phyloP scores from a whole-genome alignment of 139 green algal genomes.

The Micromonas commoda region DNA sequence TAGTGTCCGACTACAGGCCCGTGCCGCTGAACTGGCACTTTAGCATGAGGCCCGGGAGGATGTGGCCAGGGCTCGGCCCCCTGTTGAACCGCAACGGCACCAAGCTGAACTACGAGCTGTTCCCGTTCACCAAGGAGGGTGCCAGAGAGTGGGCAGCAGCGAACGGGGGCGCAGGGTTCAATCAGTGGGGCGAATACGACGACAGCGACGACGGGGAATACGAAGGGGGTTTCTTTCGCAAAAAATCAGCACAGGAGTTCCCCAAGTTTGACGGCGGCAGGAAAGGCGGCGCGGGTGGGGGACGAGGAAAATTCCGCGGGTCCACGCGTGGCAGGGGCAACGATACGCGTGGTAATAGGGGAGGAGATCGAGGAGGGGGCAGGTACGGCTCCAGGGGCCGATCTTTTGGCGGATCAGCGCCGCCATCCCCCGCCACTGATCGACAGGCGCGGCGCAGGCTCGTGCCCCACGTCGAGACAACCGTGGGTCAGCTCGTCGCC shows the following conservation, averaged over 20 bases:
- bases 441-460: not conserved
- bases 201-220: not conserved
- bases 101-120: not conserved
- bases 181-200: not conserved
- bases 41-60: constrained; percentile 29
- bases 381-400: no score
- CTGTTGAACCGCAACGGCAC: constrained; percentile 12
- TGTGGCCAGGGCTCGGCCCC: not conserved
- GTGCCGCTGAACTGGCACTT: constrained; percentile 92
- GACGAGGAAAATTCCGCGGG: no score
- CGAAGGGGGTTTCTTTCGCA: not conserved
- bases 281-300: no score
- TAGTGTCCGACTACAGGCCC: constrained; percentile 73
- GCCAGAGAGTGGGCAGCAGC: not conserved
- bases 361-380: no score
- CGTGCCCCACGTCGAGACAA: constrained; percentile 35
- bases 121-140: constrained; percentile 18
- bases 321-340: no score
- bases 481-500: constrained; percentile 38
- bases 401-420: not conserved
- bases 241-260: no score
- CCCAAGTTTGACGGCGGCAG: not conserved
- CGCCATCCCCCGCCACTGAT: not conserved
- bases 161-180: not conserved
- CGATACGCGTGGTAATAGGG: no score